A percentile compares a stretch with the other conserved stretches of the same genome.
Conservation (phyloP, 768 basidiomycete species). For the Trametes coccinea region DNA sequence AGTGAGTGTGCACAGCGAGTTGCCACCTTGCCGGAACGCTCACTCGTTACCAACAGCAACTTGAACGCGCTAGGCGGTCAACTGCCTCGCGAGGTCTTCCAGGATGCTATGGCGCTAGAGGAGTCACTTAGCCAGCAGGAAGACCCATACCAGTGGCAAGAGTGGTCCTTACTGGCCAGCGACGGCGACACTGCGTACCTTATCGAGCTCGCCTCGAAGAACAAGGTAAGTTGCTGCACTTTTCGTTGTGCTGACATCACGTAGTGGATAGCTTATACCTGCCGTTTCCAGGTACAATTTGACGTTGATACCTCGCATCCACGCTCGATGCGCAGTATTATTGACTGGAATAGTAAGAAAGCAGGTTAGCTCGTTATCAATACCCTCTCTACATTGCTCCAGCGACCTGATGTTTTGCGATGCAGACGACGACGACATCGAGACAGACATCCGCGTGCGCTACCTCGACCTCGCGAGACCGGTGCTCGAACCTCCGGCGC, state of each 20-base stretch:
- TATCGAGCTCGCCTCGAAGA: conserved; percentile 79
- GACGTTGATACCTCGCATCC: conserved; percentile 65
- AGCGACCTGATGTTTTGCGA: neutral
- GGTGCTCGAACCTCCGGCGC: neutral
- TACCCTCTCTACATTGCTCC: neutral
- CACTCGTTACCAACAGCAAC: conserved; percentile 42
- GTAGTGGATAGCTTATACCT: neutral
- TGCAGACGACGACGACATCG: conserved; percentile 82
- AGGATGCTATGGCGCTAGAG: conserved; percentile 69
- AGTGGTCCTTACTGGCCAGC: conserved; percentile 78
- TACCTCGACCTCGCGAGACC: conserved; percentile 28
- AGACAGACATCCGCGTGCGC: conserved; percentile 60
- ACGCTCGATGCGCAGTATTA: conserved; percentile 50
- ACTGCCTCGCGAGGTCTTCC: conserved; percentile 62
- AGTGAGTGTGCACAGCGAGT: conserved; percentile 37
- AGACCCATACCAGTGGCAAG: conserved; percentile 47
- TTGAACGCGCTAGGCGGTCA: conserved; percentile 65
- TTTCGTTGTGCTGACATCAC: neutral
- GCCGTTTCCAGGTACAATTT: conserved; percentile 62
- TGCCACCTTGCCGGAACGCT: neutral
- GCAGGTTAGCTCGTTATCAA: conserved; percentile 49
- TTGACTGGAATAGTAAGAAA: conserved; percentile 91
- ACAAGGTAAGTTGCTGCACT: conserved; percentile 50
- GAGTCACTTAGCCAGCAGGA: conserved; percentile 49
- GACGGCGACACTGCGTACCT: conserved; percentile 82